Conservation (phyloP, 2,329 filamentous ascomycete genomes). For the Chrysoporthe puriensis region DNA sequence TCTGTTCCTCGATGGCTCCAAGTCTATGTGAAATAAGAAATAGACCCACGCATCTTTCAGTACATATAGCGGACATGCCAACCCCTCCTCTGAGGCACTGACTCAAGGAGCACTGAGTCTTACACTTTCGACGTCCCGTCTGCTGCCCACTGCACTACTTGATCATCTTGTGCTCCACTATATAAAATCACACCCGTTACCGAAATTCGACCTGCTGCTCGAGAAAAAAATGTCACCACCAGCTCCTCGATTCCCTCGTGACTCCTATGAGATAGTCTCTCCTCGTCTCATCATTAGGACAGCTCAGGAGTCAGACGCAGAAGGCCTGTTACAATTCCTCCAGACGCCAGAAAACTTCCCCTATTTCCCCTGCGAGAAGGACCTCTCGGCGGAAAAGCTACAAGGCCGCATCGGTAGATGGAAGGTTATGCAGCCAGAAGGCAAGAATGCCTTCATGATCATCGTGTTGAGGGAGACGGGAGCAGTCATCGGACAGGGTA, state of each 20-base stretch:
- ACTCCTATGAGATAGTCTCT: conserved; percentile 8
- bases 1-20: neutral
- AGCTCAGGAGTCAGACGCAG: conserved; percentile 7
- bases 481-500: conserved; percentile 9
- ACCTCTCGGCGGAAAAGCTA: conserved; percentile 5
- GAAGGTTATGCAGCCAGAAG: conserved; percentile 8
- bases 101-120: neutral
- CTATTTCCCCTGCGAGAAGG: neutral
- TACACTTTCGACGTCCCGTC: neutral
- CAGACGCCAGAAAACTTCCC: conserved; percentile 9
- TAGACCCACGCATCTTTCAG: neutral
- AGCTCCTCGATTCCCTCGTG: neutral
- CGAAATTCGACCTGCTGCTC: neutral
- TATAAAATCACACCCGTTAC: neutral
- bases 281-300: conserved; percentile 11
- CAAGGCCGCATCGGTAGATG: neutral
- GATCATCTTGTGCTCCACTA: neutral
- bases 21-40: neutral
- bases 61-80: neutral
- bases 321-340: neutral
- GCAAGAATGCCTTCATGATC: conserved; percentile 9
- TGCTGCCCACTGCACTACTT: neutral
- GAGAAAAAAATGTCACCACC: neutral
- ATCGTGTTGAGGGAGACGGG: conserved; percentile 7
- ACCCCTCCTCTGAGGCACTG: neutral